Evolutionary conservation across 2,329 filamentous ascomycete species (phyloP), one percentile per base, ranked within the genome.

Genomic region (Aureobasidium sp.): DNA sequence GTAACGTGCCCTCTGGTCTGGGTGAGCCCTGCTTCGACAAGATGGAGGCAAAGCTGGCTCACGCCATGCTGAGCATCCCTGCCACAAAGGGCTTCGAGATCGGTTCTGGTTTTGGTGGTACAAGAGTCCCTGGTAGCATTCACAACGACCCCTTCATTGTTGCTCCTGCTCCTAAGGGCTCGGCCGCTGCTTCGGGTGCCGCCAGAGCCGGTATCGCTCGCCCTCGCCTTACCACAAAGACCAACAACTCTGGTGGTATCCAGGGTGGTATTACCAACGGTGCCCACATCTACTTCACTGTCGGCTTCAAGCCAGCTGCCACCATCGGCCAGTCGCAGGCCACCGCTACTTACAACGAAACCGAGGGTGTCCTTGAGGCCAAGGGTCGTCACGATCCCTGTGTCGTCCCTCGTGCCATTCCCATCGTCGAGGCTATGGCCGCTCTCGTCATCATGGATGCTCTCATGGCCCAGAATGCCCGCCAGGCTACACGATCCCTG

Each of bases 1-100:
- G 89, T 66, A 93, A 95, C 71, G 85, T 86, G 8, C 94, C 93
- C 32, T 83, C 85, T 44, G 93, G 93, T 0, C 83, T 97, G 2
- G 94, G 94, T 64, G 94, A 97, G 81, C 94, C 93, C 0, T 89
- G 86, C 75, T 97, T 99, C 75, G 90, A 96, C 76, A 97, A 97
- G 80, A 82, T 97, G 48, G 92, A 99, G 79, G 94, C 94, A 8
- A 85, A 84, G 73, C 85, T 99, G 51, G 92, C 86, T 29, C 93
- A 97, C 72, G 94, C 90, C 55, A 97, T 99, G 90, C 83, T 97
- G 66, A 91, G 86, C 73, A 96, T 97, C 69, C 94, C 94, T 5
- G 91, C 94, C 3, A 93, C 89, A 41, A 99, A 97, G 79, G 93
- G 89, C 61, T 97, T 97, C 72, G 93, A 97, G 74, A 87, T 97